Conservation (phyloP, 2,329 filamentous ascomycete species). For the Venturiaceae sp. region DNA sequence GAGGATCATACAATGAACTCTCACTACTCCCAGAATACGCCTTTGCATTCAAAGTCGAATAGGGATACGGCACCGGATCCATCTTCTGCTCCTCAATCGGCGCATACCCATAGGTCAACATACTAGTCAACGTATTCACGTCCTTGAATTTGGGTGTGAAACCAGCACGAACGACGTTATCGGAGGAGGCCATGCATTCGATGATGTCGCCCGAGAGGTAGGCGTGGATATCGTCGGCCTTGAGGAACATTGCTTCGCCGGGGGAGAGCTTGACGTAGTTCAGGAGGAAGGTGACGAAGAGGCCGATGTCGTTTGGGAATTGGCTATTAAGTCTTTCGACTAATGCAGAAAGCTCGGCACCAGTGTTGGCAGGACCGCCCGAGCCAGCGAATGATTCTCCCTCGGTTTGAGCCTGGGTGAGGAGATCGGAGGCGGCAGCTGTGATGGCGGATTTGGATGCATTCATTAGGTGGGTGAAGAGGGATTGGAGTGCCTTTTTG, state of each 20-base stretch:
- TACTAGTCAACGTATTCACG: conserved; percentile 74
- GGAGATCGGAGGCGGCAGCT: conserved; percentile 56
- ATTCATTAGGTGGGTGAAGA: conserved; percentile 75
- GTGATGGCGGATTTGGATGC: conserved; percentile 58
- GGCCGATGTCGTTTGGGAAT: conserved; percentile 82
- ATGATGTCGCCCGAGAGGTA: conserved; percentile 92
- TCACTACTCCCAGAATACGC: conserved; percentile 72
- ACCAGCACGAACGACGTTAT: conserved; percentile 94
- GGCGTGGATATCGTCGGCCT: conserved; percentile 94
- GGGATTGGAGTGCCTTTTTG: conserved; percentile 66
- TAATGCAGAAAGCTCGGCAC: conserved; percentile 65
- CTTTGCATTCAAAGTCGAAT: conserved; percentile 68
- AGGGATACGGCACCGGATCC: conserved; percentile 74
- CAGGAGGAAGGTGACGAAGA: conserved; percentile 94
- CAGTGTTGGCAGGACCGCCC: conserved; percentile 57
- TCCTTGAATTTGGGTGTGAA: conserved; percentile 99
- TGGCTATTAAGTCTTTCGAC: conserved; percentile 69
- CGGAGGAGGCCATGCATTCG: conserved; percentile 98
- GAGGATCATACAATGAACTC: conserved; percentile 77
- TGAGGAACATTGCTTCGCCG: conserved; percentile 91
- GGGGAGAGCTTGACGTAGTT: conserved; percentile 84
- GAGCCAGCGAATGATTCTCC: conserved; percentile 65
- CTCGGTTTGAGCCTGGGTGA: conserved; percentile 59
- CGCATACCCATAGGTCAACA: conserved; percentile 92
- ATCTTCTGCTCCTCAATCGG: conserved; percentile 95